Evolutionary conservation across 768 basidiomycete species (phyloP).

Genomic region (Roridomyces roridus): DNA sequence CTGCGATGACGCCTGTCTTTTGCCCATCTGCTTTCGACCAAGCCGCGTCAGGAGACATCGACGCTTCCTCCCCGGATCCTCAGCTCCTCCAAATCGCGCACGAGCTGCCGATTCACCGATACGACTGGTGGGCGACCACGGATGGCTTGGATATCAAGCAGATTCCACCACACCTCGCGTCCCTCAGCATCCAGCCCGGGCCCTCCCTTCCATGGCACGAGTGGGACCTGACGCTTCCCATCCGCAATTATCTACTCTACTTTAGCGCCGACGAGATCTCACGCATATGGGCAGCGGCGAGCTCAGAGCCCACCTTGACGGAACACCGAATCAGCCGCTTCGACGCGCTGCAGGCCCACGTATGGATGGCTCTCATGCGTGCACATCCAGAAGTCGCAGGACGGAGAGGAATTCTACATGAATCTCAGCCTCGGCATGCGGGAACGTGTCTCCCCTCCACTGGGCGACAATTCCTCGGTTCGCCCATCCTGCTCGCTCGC

Average conservation of each 20-base stretch:
- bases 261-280: conserved; percentile 34
- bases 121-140: conserved; percentile 38
- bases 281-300: conserved; percentile 38
- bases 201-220: conserved; percentile 34
- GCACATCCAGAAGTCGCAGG: conserved; percentile 31
- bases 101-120: conserved; percentile 33
- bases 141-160: conserved; percentile 19
- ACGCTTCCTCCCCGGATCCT: conserved; percentile 27
- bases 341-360: conserved; percentile 42
- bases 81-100: conserved; percentile 28
- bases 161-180: conserved; percentile 24
- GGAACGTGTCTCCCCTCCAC: conserved; percentile 28
- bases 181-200: conserved; percentile 19
- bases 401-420: conserved; percentile 30
- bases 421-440: conserved; percentile 35
- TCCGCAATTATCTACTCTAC: conserved; percentile 30
- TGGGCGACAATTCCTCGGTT: no score
- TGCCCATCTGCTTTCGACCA: conserved; percentile 35
- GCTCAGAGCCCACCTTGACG: background rate
- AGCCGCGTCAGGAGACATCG: conserved; percentile 38
- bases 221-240: conserved; percentile 34
- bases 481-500: conserved; percentile 29
- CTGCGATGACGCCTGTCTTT: conserved; percentile 33
- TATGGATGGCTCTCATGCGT: conserved; percentile 41
- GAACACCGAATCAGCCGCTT: conserved; percentile 35